A percentile compares a stretch with the other conserved stretches of the same genome.
Evolutionary conservation across 495 filamentous ascomycete genomes (phyloP).

Genomic region (Opeltia flavorubescens): DNA sequence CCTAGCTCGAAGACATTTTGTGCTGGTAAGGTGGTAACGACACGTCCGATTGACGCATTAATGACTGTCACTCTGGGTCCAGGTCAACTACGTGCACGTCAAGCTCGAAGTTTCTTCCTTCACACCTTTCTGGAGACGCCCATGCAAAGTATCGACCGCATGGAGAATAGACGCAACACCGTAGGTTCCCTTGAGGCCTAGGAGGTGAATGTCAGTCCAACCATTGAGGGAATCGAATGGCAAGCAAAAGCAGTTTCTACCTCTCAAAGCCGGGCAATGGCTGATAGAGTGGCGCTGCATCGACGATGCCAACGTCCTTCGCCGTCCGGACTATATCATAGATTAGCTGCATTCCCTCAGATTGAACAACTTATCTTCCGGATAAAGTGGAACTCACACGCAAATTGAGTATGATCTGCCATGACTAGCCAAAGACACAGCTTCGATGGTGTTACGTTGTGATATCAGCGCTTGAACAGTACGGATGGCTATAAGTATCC

Average conservation of each 20-base stretch:
- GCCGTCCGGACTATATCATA: conserved; percentile 60
- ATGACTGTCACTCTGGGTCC: conserved; percentile 56
- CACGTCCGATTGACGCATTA: conserved; percentile 66
- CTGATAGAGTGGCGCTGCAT: conserved; percentile 80
- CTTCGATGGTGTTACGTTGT: neutral
- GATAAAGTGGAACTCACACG: conserved; percentile 41
- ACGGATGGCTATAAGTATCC: too few relatives aligned
- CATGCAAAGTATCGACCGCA: conserved; percentile 92
- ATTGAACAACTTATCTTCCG: neutral
- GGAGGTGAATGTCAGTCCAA: neutral
- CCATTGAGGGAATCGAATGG: neutral
- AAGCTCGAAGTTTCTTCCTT: neutral
- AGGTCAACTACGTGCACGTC: neutral
- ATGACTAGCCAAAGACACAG: conserved; percentile 82
- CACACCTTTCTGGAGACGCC: conserved; percentile 71
- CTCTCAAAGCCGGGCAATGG: conserved; percentile 66
- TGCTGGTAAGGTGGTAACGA: conserved; percentile 58
- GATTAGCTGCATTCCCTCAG: neutral
- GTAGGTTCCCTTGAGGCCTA: conserved; percentile 83
- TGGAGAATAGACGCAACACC: conserved; percentile 88
- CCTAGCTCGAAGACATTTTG: conserved; percentile 82
- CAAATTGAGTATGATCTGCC: conserved; percentile 81
- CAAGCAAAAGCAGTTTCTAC: conserved; percentile 21
- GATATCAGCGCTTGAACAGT: too few relatives aligned
- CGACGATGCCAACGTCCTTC: conserved; percentile 86